Evolutionary conservation across 441 rosid species (phyloP).

Genomic region (Mallotus repandus): DNA sequence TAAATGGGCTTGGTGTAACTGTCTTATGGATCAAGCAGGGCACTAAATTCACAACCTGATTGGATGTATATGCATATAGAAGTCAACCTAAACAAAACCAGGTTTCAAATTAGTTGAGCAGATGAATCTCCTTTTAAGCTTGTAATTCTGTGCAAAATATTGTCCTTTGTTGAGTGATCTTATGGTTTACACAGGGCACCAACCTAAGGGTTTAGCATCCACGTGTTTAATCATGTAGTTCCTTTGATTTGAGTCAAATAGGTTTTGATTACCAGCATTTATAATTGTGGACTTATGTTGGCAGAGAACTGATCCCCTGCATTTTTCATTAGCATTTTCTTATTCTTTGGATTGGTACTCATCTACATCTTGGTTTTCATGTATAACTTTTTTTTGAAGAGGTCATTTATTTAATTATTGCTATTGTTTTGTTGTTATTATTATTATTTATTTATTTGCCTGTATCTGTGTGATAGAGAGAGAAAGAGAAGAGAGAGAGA

Average conservation of each 20-base stretch:
- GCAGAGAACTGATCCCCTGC: not conserved
- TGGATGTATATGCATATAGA: conserved; percentile 4
- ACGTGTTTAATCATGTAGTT: conserved; percentile 1
- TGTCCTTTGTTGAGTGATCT: conserved; percentile 4
- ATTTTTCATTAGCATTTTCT: not conserved
- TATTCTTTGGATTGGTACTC: not conserved
- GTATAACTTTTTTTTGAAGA: no score
- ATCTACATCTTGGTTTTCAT: no score
- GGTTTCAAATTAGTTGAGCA: not conserved
- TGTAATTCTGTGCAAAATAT: not conserved
- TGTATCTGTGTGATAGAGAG: no score
- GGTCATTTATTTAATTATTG: no score
- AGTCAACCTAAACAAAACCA: not conserved
- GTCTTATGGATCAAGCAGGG: not conserved
- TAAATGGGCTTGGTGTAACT: not conserved
- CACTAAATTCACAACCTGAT: conserved; percentile 5
- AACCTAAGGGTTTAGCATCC: not conserved
- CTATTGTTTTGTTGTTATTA: no score
- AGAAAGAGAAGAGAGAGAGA: no score
- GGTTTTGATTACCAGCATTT: not conserved
- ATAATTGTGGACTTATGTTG: not conserved
- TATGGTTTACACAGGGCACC: not conserved
- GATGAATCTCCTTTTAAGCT: conserved; percentile 6
- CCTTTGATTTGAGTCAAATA: not conserved
- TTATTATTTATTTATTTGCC: no score